Evolutionary conservation across 176 grass and related monocot species (phyloP).

Genomic region (Pontederia crassipes): DNA sequence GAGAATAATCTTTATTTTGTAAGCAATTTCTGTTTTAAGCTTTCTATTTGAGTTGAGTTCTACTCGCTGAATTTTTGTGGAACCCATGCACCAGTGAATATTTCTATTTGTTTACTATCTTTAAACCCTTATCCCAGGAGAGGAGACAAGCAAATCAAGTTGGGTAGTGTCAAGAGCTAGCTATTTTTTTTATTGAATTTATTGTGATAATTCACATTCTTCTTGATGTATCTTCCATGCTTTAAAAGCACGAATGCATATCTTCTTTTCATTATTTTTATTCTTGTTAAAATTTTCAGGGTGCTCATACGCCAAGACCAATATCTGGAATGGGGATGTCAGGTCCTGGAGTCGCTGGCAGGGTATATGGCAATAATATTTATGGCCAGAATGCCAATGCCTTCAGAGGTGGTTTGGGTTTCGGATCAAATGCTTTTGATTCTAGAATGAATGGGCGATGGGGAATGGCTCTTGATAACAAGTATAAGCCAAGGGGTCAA

Average conservation of each 20-base stretch:
- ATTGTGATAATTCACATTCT: too few species aligned
- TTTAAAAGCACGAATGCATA: background rate
- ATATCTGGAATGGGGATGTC: conserved; percentile 1
- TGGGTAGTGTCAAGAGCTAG: too few species aligned
- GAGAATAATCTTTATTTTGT: background rate
- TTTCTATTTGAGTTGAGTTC: background rate
- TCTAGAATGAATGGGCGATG: conserved; percentile 50
- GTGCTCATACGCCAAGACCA: conserved; percentile 1
- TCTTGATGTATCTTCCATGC: background rate
- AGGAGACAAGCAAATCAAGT: too few species aligned
- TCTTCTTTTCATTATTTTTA: background rate
- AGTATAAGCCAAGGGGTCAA: conserved; percentile 52
- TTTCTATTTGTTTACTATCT: too few species aligned
- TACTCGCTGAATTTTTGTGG: background rate
- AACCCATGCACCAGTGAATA: too few species aligned
- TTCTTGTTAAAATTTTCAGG: background rate
- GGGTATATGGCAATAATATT: conserved; percentile 44
- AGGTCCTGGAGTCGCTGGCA: conserved; percentile 29
- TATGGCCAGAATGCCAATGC: conserved; percentile 40
- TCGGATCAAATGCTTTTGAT: conserved; percentile 47
- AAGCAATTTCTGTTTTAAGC: background rate
- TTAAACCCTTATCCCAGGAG: too few species aligned
- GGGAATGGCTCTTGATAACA: conserved; percentile 41
- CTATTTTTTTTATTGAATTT: too few species aligned
- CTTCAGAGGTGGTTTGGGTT: conserved; percentile 38